phyloP scores from a whole-genome alignment of 2,329 filamentous ascomycete genomes.

The Cercospora sojina region DNA sequence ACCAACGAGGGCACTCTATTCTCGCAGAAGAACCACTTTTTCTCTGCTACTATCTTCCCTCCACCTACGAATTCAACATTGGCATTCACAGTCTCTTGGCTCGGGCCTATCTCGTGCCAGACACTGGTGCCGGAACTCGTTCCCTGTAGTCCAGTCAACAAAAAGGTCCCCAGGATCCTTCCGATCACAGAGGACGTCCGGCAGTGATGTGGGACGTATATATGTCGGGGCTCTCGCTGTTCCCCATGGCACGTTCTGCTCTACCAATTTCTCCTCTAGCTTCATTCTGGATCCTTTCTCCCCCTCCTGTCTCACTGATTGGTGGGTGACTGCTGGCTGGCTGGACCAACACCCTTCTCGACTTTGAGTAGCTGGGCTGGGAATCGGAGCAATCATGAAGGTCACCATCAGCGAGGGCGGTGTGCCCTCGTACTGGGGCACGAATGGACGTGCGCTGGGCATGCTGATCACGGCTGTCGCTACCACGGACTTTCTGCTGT shows the following conservation, averaged over 20 bases:
- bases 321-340: not conserved
- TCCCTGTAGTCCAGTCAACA: not conserved
- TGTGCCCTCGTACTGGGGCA: constrained; percentile 29
- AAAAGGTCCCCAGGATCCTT: not conserved
- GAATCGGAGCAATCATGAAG: constrained; percentile 17
- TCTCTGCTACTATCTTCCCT: not conserved
- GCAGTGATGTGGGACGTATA: constrained; percentile 1
- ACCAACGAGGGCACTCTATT: not conserved
- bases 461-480: constrained; percentile 26
- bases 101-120: constrained; percentile 5
- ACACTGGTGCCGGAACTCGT: not conserved
- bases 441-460: constrained; percentile 17
- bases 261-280: constrained; percentile 1
- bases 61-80: not conserved
- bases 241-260: constrained; percentile 7
- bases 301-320: not conserved
- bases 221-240: constrained; percentile 5
- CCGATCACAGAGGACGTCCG: not conserved
- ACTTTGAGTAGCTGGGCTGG: not conserved
- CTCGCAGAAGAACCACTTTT: not conserved
- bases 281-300: not conserved
- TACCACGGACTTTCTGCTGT: constrained; percentile 22
- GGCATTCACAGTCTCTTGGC: not conserved
- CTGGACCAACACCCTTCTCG: not conserved
- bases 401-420: constrained; percentile 20